Base-by-base conservation (phyloP, 148 eudicot genomes). In the Nepenthes mirabilis region DNA sequence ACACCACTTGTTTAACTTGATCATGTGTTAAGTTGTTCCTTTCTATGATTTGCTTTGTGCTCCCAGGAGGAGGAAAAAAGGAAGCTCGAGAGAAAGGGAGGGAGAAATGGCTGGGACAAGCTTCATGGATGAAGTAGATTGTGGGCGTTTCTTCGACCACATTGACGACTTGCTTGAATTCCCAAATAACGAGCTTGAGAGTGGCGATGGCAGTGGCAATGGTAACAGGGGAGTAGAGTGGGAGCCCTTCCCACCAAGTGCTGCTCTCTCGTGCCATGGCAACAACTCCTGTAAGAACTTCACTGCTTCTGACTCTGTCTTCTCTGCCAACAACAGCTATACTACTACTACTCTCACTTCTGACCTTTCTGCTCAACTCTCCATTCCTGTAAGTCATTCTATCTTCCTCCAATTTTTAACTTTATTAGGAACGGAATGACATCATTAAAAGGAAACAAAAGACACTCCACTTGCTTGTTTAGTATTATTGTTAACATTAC, bases 311-410 rank as follows among this genome's bases (percentile, higher is more conserved):
- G 81, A 68, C 65, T 60, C 78, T 1, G 71, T 68, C 54, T 80
- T 86, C 65, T 70, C 84, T 37, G 76, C 57, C 60, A 68, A 65
- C 2, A 32, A 32, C 56, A 53, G 33, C 33, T 11, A 11, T 2
- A 53, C 11, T 32, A 53, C 5, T n/a, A 53, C 7, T 1, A 14
- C n/a, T 52, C 53, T 67, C 51, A 81, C 79, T 1, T 72, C 97
- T 1, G 87, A 78, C 72, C 82, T 86, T 50, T 81, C 93, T 2
- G 76, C 94, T 1, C 77, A 89, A 55, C 87, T 86, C 57, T 72
- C 90, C 33, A 84, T 90, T 74, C 97, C 95, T 75, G 97, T 89
- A 68, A 81, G 83, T 52, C 14, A 13, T 63, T 23, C 23, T 23
- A 23, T 23, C 23, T 23, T 23, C 23, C 23, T 23, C 23, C 23